Conservation (phyloP, 164 flowering plant genomes). For the Kingdonia uniflora region DNA sequence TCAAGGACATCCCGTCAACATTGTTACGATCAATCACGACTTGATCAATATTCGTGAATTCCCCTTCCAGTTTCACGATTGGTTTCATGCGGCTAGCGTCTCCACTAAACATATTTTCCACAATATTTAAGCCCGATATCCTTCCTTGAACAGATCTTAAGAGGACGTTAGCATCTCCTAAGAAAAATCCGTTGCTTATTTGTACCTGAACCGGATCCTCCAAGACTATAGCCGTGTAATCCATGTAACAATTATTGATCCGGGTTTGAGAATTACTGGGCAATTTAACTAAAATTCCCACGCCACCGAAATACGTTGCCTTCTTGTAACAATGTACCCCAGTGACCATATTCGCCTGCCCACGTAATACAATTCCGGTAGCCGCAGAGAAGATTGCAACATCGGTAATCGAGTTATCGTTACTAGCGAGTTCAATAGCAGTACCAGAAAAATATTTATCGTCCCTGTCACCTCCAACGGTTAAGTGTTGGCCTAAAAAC, state of each 20-base stretch:
- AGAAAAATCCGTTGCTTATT: slow-evolving; percentile 34
- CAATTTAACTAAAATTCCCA: slow-evolving; percentile 23
- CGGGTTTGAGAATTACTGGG: slow-evolving; percentile 24
- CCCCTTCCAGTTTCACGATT: slow-evolving; percentile 27
- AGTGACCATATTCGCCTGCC: slow-evolving; percentile 43
- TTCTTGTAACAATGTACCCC: slow-evolving; percentile 64
- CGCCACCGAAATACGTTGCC: slow-evolving; percentile 45
- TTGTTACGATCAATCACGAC: slow-evolving; percentile 43
- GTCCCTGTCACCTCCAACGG: slow-evolving; percentile 35
- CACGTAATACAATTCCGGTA: slow-evolving; percentile 29
- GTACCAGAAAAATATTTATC: slow-evolving; percentile 45
- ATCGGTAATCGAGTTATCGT: slow-evolving; percentile 48
- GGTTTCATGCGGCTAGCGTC: slow-evolving; percentile 12
- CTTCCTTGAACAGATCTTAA: slow-evolving; percentile 31
- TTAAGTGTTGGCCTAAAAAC: slow-evolving; percentile 19
- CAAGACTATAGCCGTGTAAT: slow-evolving; percentile 34
- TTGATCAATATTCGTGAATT: slow-evolving; percentile 31
- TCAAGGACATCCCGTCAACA: slow-evolving; percentile 38
- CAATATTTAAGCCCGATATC: slow-evolving; percentile 34
- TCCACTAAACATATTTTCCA: slow-evolving; percentile 44
- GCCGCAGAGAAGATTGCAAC: slow-evolving; percentile 49
- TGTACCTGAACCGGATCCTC: slow-evolving; percentile 56
- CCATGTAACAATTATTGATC: slow-evolving; percentile 44
- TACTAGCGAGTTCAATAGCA: slow-evolving; percentile 21
- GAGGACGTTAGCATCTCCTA: slow-evolving; percentile 43